A percentile compares a stretch with the other conserved stretches of the same genome.
These are phyloP conservation scores for Plectosphaerella plurivora DNA, from an alignment of 2,329 filamentous ascomycete genomes.

Conservation along the genomic window DNA sequence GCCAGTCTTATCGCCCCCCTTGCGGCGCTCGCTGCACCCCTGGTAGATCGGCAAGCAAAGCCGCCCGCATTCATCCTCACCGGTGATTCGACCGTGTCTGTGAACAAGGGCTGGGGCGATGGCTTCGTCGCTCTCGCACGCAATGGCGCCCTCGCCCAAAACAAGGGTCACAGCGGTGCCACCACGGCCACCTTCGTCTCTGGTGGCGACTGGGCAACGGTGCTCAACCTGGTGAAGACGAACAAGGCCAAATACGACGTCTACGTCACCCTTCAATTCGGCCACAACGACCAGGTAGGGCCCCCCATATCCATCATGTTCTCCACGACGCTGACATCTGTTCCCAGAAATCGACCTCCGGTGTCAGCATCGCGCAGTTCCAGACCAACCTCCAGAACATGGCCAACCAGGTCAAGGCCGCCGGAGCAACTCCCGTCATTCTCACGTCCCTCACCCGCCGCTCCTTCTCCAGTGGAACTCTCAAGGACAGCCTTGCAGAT, in stretches of 20 bases:
- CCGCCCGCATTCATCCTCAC: constrained; percentile 41
- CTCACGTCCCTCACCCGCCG: constrained; percentile 52
- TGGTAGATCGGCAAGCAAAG: too few species aligned
- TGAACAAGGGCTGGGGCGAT: constrained; percentile 51
- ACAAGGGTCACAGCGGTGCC: constrained; percentile 51
- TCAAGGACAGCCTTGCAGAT: constrained; percentile 41
- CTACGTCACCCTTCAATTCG: constrained; percentile 41
- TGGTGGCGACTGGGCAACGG: constrained; percentile 46
- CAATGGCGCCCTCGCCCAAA: constrained; percentile 44
- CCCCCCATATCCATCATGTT: too few species aligned
- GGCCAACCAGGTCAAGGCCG: constrained; percentile 33
- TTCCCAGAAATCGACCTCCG: constrained; percentile 42
- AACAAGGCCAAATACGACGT: constrained; percentile 27
- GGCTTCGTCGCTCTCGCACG: constrained; percentile 49
- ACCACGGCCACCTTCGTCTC: constrained; percentile 51
- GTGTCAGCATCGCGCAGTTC: constrained; percentile 42
- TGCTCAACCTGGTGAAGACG: constrained; percentile 36
- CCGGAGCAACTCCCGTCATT: constrained; percentile 42
- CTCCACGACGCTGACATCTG: too few species aligned
- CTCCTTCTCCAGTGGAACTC: constrained; percentile 35
- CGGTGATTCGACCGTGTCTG: constrained; percentile 45
- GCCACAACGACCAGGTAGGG: constrained; percentile 52
- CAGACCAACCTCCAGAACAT: constrained; percentile 44
- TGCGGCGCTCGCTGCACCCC: too few species aligned
- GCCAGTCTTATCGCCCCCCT: too few species aligned